Conservation (phyloP, 2,329 filamentous ascomycete genomes). For the Karstenula rhodostoma region DNA sequence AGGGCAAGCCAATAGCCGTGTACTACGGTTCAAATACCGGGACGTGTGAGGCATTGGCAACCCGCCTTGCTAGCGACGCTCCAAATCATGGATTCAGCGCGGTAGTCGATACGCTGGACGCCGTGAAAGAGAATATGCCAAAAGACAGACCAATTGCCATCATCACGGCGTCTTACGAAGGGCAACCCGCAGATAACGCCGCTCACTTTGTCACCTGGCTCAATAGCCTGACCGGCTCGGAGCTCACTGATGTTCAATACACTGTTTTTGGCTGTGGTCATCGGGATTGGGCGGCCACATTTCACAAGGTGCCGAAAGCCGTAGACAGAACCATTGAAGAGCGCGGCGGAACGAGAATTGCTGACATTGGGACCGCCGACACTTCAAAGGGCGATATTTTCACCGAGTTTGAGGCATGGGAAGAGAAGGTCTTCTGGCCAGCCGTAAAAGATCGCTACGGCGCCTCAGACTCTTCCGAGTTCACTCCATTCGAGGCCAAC, state of each 20-base stretch:
- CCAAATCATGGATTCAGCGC: conserved; percentile 48
- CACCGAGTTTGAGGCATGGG: conserved; percentile 53
- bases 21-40: conserved; percentile 53
- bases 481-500: conserved; percentile 34
- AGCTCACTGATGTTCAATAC: conserved; percentile 47
- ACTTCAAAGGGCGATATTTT: conserved; percentile 51
- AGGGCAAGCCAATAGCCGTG: conserved; percentile 45
- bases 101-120: conserved; percentile 47
- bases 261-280: conserved; percentile 54
- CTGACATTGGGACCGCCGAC: conserved; percentile 45
- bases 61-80: conserved; percentile 47
- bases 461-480: conserved; percentile 30
- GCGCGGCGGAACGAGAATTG: conserved; percentile 41
- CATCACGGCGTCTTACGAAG: conserved; percentile 54
- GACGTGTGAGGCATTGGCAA: conserved; percentile 53
- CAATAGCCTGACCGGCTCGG: conserved; percentile 33
- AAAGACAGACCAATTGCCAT: conserved; percentile 50
- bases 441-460: conserved; percentile 44
- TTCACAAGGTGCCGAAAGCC: conserved; percentile 51
- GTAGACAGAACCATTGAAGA: conserved; percentile 43
- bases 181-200: conserved; percentile 54
- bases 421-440: conserved; percentile 49
- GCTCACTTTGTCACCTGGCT: conserved; percentile 54
- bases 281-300: conserved; percentile 53
- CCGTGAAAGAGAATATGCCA: conserved; percentile 42